phyloP scores from a whole-genome alignment of 768 basidiomycete genomes.

The Lactarius hengduanensis region DNA sequence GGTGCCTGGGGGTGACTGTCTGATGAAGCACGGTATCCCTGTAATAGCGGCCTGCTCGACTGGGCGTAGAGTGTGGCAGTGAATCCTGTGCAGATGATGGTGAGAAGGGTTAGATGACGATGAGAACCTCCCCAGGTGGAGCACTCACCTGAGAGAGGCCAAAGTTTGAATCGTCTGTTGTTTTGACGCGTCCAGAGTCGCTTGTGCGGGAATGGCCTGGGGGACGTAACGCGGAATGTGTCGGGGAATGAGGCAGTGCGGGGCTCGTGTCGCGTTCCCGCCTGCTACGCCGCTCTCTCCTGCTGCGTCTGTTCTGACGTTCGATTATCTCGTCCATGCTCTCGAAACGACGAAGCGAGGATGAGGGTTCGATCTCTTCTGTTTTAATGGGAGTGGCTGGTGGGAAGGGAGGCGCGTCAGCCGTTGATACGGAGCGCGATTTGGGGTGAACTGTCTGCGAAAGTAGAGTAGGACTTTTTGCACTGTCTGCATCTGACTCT shows the following conservation, averaged over 20 bases:
- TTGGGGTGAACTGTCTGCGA: constrained; percentile 31
- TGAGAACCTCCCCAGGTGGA: neutral
- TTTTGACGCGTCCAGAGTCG: constrained; percentile 42
- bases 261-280: constrained; percentile 46
- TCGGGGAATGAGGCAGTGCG: constrained; percentile 13
- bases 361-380: constrained; percentile 51
- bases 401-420: constrained; percentile 44
- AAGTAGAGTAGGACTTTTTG: constrained; percentile 15
- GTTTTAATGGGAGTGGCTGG: constrained; percentile 61
- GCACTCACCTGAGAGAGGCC: constrained; percentile 18
- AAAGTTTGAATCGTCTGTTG: constrained; percentile 13
- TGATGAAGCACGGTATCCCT: constrained; percentile 29
- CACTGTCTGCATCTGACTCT: constrained; percentile 38
- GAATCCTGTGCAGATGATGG: constrained; percentile 39
- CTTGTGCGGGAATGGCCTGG: constrained; percentile 55
- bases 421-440: constrained; percentile 45
- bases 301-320: constrained; percentile 57
- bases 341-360: constrained; percentile 58
- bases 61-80: constrained; percentile 36
- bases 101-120: constrained; percentile 26
- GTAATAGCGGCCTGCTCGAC: constrained; percentile 27
- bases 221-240: constrained; percentile 44
- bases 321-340: constrained; percentile 80
- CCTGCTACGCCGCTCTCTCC: constrained; percentile 48
- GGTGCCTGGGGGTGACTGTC: constrained; percentile 24